A percentile compares a stretch with the other conserved stretches of the same genome.
phyloP scores from a whole-genome alignment of 352 stramenopile species.

The Globisporangium cederbergense region DNA sequence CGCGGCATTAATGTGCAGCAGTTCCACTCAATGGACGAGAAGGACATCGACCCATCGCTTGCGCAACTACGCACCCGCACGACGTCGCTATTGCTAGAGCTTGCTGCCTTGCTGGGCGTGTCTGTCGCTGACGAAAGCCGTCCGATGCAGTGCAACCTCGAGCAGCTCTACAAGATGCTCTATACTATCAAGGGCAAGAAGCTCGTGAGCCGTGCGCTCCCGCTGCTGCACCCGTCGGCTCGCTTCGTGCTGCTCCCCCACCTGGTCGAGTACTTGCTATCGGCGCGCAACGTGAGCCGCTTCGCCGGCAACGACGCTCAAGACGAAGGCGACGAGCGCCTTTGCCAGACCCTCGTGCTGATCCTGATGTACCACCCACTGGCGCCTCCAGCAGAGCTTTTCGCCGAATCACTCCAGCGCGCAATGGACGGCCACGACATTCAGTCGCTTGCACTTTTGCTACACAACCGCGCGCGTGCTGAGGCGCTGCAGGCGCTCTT shows the following conservation, averaged over 20 bases:
- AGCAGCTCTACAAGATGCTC: constrained; percentile 58
- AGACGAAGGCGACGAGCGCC: constrained; percentile 44
- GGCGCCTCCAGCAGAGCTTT: constrained; percentile 54
- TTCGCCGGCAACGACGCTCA: constrained; percentile 21
- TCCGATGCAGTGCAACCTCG: constrained; percentile 44
- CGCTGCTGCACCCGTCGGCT: constrained; percentile 73
- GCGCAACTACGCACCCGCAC: constrained; percentile 63
- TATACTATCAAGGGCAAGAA: constrained; percentile 65
- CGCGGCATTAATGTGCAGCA: constrained; percentile 83
- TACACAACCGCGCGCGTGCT: constrained; percentile 71
- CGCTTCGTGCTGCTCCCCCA: constrained; percentile 73
- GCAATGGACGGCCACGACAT: constrained; percentile 55
- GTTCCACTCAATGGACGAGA: constrained; percentile 75
- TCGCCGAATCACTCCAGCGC: constrained; percentile 61
- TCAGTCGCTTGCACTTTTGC: constrained; percentile 53
- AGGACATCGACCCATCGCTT: constrained; percentile 70
- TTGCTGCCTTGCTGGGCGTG: constrained; percentile 64
- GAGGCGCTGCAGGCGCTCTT: constrained; percentile 74
- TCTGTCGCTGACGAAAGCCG: constrained; percentile 14
- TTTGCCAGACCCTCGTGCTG: constrained; percentile 80
- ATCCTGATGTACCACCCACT: constrained; percentile 79
- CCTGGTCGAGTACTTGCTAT: constrained; percentile 61
- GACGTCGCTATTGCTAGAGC: constrained; percentile 63
- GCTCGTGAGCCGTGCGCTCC: constrained; percentile 71
- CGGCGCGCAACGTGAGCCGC: constrained; percentile 33